Percentiles rank a stretch among this genome's conserved stretches.
phyloP scores from a whole-genome alignment of 768 basidiomycete genomes.

The Mycena olivaceomarginata region DNA sequence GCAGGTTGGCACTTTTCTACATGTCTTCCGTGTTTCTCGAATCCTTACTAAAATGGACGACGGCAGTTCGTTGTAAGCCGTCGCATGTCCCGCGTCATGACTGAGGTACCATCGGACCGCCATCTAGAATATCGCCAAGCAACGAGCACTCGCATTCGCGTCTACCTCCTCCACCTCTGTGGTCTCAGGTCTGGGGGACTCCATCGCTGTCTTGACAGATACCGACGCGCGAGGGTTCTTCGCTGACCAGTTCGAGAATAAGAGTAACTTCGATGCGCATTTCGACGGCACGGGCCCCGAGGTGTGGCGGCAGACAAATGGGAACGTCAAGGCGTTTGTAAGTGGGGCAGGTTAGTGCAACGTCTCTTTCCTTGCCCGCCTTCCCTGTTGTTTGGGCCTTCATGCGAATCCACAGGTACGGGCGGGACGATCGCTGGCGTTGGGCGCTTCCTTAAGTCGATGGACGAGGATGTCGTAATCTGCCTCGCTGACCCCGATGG shows the following conservation, averaged over 20 bases:
- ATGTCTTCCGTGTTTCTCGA: constrained; percentile 8
- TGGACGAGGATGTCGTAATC: constrained; percentile 79
- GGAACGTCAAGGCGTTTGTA: constrained; percentile 88
- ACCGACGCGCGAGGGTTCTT: constrained; percentile 81
- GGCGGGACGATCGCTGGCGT: constrained; percentile 96
- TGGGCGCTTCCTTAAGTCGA: constrained; percentile 87
- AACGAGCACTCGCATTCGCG: constrained; percentile 85
- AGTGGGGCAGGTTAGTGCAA: constrained; percentile 84
- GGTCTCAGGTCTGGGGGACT: constrained; percentile 72
- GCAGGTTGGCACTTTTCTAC: constrained; percentile 70
- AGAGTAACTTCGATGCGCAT: constrained; percentile 93
- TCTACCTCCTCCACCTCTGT: constrained; percentile 66
- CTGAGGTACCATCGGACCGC: neutral
- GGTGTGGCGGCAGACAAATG: constrained; percentile 95
- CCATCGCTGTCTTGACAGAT: constrained; percentile 62
- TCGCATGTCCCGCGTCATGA: neutral
- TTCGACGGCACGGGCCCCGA: constrained; percentile 94
- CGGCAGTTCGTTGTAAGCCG: constrained; percentile 78
- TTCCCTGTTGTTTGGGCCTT: neutral
- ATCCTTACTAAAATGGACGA: constrained; percentile 5
- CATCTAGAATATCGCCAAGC: constrained; percentile 89
- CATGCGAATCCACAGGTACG: constrained; percentile 74
- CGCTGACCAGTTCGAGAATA: constrained; percentile 98
- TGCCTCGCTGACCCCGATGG: constrained; percentile 95
- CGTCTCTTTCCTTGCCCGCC: neutral